These are phyloP conservation scores for Acanthamoeba culbertsoni DNA, from an alignment of 208 protist species.

Conservation along the genomic window DNA sequence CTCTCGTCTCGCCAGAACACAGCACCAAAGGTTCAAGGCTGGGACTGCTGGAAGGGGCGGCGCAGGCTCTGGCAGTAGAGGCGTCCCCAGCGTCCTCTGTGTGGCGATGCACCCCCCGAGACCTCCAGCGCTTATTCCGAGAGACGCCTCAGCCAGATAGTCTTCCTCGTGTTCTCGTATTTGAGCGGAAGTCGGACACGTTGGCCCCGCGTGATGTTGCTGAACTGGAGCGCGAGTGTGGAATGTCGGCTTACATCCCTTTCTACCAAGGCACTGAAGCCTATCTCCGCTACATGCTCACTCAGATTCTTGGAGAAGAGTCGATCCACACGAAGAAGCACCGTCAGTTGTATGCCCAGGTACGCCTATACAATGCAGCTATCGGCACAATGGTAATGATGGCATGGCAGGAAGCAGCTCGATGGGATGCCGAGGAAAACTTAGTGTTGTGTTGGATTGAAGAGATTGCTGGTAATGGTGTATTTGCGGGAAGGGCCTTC, in stretches of 20 bases:
- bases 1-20: neutral
- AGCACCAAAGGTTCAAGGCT: neutral
- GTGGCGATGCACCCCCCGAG: neutral
- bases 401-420: neutral
- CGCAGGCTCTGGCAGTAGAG: neutral
- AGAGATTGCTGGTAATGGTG: neutral
- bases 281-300: slow-evolving; percentile 19
- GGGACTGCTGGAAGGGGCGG: neutral
- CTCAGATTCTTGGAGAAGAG: neutral
- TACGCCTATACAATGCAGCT: too few relatives aligned
- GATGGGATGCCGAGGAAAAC: neutral
- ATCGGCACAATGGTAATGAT: too few relatives aligned
- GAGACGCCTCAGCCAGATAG: neutral
- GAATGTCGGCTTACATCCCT: neutral
- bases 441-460: slow-evolving; percentile 18
- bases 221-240: neutral
- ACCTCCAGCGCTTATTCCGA: neutral
- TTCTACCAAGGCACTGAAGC: neutral
- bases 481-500: neutral
- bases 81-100: neutral
- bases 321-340: neutral
- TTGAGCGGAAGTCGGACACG: neutral
- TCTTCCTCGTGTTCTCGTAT: neutral
- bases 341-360: neutral
- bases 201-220: neutral